Evolutionary conservation across 768 basidiomycete species (phyloP), one percentile per base, ranked within the genome.

Genomic region (Myochromella boudieri): DNA sequence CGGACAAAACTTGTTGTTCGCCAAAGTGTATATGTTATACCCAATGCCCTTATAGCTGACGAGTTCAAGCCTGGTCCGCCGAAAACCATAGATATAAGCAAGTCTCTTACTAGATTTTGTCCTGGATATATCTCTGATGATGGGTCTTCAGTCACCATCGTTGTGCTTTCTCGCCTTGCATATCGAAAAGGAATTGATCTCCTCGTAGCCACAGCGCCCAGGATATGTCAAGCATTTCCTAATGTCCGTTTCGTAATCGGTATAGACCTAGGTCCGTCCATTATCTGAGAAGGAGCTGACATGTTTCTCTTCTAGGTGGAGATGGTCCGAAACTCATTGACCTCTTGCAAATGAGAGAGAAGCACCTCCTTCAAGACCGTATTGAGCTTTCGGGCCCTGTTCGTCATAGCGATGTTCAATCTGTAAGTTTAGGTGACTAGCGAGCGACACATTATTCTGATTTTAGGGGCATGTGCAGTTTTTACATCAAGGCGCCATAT

Each of bases 181-280:
- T 97, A 98, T 59, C 81, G 97, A 39, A 99, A 98, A 70, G 97
- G 97, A 1, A 85, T 99, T 42, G 97, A 99, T 60, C 80, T 99
- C 2, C 80, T 99, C 4, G 89, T 98, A 0, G 93, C 92, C 1
- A 87, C 90, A 0, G 90, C 92, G 0, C 97, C 97, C 0, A 80
- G 84, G 18, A 91, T 99, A 46, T 98, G 95, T 57, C 76, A 77
- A 1, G 70, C 78, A 0, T 95, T 91, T 62, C 89, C 92, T 0
- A 80, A 93, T 51, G 91, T 98, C 38, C 81, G 82, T 32, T 97
- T 98, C 57, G 68, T 98, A 34, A 77, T 99, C 24, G 95, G 91
- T 87, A 46, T 18, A 76, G 57, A 26, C 18, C 27, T 8, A 8
- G 21, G 25, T 15, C n/a, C n/a, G n/a, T n/a, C n/a, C n/a, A n/a